These are phyloP conservation scores for Melampsora americana DNA, from an alignment of 1,284 basidiomycete species.

Conservation along the genomic window DNA sequence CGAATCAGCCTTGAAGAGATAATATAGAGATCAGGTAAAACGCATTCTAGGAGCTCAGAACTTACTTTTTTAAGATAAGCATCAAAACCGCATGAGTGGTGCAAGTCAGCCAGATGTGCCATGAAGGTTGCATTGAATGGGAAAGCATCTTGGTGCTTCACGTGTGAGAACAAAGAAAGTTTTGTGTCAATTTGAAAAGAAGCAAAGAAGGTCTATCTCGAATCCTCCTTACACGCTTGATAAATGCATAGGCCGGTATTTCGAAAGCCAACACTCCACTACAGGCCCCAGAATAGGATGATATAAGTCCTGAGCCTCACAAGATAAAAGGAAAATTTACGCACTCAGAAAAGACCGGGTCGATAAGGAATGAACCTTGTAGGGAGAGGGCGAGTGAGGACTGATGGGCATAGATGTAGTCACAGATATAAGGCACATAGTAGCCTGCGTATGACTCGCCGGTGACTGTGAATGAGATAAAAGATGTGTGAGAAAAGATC, in stretches of 20 bases:
- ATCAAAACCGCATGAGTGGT: slow-evolving; percentile 63
- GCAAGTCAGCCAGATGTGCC: slow-evolving; percentile 61
- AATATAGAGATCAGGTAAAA: background rate
- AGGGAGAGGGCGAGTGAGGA: slow-evolving; percentile 48
- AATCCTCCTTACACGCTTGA: background rate
- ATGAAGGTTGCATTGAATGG: slow-evolving; percentile 60
- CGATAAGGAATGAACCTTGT: slow-evolving; percentile 52
- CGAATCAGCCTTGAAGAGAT: background rate
- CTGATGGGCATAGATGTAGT: slow-evolving; percentile 48
- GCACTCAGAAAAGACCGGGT: slow-evolving; percentile 49
- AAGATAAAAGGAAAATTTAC: background rate
- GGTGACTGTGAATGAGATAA: slow-evolving; percentile 45
- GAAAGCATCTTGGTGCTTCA: slow-evolving; percentile 39
- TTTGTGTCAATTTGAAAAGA: background rate
- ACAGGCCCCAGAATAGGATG: background rate
- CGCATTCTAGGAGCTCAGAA: slow-evolving; percentile 55
- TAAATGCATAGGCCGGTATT: slow-evolving; percentile 1
- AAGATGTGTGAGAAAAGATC: too few species aligned
- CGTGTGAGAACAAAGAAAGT: background rate
- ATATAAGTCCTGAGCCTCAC: background rate
- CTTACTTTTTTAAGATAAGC: slow-evolving; percentile 64
- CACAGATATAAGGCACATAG: slow-evolving; percentile 56
- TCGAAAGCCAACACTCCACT: slow-evolving; percentile 4
- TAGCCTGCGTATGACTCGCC: slow-evolving; percentile 55
- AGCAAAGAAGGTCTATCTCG: background rate